Conservation (phyloP, 2,329 filamentous ascomycete species). For the Epicoccum sorghinum region DNA sequence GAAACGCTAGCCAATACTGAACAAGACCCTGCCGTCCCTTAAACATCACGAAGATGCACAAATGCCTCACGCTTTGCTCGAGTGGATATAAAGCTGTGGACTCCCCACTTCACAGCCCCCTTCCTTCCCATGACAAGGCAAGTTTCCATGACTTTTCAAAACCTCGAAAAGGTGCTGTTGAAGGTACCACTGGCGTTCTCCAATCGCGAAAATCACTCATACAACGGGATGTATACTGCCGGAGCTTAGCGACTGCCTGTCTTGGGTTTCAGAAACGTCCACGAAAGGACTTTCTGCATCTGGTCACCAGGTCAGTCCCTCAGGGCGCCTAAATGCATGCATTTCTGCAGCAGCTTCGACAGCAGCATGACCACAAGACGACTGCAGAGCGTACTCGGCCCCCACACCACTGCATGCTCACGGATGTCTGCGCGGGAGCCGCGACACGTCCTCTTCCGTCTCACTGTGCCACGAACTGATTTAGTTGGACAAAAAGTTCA, state of each 20-base stretch:
- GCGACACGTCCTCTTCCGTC: neutral
- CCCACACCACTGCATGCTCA: neutral
- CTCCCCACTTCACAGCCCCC: conserved; percentile 13
- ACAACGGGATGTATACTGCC: conserved; percentile 2
- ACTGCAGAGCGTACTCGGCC: neutral
- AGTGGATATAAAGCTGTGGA: conserved; percentile 4
- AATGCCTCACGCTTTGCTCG: conserved; percentile 7
- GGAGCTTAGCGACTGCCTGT: conserved; percentile 13
- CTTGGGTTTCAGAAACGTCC: conserved; percentile 2
- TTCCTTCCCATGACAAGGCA: neutral
- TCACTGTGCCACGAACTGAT: neutral
- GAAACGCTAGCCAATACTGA: conserved; percentile 7
- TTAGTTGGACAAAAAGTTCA: conserved; percentile 2
- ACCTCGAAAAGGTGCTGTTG: conserved; percentile 1
- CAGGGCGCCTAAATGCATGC: conserved; percentile 4
- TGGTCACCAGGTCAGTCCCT: conserved; percentile 14
- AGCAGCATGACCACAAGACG: neutral
- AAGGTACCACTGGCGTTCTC: conserved; percentile 4
- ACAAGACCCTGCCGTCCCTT: conserved; percentile 12
- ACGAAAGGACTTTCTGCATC: neutral
- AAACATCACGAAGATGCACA: neutral
- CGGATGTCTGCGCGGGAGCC: neutral
- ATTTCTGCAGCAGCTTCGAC: neutral
- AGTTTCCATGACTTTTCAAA: neutral
- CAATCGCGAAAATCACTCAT: conserved; percentile 15